phyloP scores from a whole-genome alignment of 2,329 filamentous ascomycete species.

The Pseudocercospora cruenta region DNA sequence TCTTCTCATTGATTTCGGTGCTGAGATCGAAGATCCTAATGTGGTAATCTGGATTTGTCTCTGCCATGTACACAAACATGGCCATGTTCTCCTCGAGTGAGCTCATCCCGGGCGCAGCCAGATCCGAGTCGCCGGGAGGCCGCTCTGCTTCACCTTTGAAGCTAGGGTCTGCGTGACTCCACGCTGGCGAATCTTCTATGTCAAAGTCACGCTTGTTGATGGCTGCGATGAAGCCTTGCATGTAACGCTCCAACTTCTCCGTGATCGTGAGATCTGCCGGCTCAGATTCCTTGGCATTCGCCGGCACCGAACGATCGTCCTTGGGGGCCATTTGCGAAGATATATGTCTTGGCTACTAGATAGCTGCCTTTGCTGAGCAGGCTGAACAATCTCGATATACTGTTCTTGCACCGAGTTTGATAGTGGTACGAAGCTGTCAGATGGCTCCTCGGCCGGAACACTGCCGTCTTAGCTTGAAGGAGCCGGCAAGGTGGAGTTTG shows the following conservation, averaged over 20 bases:
- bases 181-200: slow-evolving; percentile 1
- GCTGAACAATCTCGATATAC: too few relatives aligned
- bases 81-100: slow-evolving; percentile 12
- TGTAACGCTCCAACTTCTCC: background rate
- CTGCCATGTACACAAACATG: slow-evolving; percentile 12
- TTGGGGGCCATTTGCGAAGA: too few relatives aligned
- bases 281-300: too few relatives aligned
- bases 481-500: background rate
- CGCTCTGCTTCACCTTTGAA: slow-evolving; percentile 10
- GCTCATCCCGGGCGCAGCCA: slow-evolving; percentile 6
- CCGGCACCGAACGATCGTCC: too few relatives aligned
- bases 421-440: too few relatives aligned
- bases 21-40: slow-evolving; percentile 13
- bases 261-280: background rate
- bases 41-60: slow-evolving; percentile 2
- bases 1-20: slow-evolving; percentile 16
- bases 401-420: too few relatives aligned
- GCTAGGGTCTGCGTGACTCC: slow-evolving; percentile 4
- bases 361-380: too few relatives aligned
- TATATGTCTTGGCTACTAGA: too few relatives aligned
- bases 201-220: slow-evolving; percentile 20
- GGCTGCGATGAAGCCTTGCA: slow-evolving; percentile 12
- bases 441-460: too few relatives aligned
- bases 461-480: background rate
- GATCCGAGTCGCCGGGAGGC: slow-evolving; percentile 2